Percentiles rank a stretch among this genome's conserved stretches.
These are phyloP conservation scores for Pythium vanterpoolii DNA, from an alignment of 352 stramenopile genomes.

Conservation along the genomic window DNA sequence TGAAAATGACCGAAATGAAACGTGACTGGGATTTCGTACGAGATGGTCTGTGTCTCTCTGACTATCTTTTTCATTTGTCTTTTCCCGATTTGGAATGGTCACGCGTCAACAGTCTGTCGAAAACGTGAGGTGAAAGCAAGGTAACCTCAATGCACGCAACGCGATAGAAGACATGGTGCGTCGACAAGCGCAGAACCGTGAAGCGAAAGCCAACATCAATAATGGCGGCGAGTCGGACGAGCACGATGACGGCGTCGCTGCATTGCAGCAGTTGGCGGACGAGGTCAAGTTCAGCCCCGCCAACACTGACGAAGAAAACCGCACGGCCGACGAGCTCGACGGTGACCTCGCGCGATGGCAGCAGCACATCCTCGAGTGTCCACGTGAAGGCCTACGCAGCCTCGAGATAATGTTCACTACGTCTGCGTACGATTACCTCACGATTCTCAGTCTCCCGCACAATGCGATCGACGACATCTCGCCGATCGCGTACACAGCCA, in stretches of 20 bases:
- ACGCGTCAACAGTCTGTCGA: background rate
- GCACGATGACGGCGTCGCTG: background rate
- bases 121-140: background rate
- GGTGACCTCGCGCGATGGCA: conserved; percentile 37
- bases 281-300: background rate
- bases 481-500: conserved; percentile 37
- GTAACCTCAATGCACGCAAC: background rate
- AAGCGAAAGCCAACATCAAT: background rate
- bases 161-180: background rate
- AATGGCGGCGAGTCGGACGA: background rate
- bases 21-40: background rate
- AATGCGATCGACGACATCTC: conserved; percentile 55
- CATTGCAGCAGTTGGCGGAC: background rate
- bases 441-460: conserved; percentile 58
- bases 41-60: background rate
- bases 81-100: background rate
- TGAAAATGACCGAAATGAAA: conserved; percentile 1
- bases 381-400: conserved; percentile 28
- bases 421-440: conserved; percentile 42
- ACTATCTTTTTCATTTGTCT: background rate
- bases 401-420: conserved; percentile 16
- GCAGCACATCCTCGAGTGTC: conserved; percentile 51
- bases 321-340: conserved; percentile 8
- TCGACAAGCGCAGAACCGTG: background rate
- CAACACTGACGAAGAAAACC: background rate